These are phyloP conservation scores for Cercospora sojina DNA, from an alignment of 2,329 filamentous ascomycete species.

Conservation along the genomic window DNA sequence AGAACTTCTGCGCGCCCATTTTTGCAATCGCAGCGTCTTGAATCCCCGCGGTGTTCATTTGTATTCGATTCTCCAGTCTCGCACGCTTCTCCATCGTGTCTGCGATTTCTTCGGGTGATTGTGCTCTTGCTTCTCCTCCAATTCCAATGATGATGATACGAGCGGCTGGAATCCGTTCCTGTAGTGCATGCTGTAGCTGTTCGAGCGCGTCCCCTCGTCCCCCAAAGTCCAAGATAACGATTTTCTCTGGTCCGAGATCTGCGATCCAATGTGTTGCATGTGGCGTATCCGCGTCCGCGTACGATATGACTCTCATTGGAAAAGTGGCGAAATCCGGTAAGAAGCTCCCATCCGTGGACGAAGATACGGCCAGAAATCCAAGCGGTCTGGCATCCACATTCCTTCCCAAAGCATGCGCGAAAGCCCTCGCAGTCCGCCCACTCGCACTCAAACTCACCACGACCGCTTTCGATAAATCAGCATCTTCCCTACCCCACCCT, in stretches of 20 bases:
- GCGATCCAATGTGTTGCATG: conserved; percentile 5
- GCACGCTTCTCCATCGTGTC: not conserved
- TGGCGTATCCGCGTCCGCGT: not conserved
- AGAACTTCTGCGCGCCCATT: conserved; percentile 18
- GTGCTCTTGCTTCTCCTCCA: conserved; percentile 14
- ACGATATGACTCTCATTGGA: conserved; percentile 11
- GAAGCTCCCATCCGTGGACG: not conserved
- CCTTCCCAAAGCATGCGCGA: conserved; percentile 20
- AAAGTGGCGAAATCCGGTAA: not conserved
- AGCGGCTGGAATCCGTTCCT: not conserved
- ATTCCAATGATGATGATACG: conserved; percentile 17
- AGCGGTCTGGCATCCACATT: too few species aligned
- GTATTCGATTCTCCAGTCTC: conserved; percentile 13
- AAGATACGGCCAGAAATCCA: conserved; percentile 24
- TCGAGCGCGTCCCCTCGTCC: conserved; percentile 14
- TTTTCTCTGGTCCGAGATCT: not conserved
- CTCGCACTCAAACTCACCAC: conserved; percentile 22
- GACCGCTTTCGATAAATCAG: conserved; percentile 15
- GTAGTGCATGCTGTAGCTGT: conserved; percentile 5
- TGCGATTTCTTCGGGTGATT: conserved; percentile 4
- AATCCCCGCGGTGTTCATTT: conserved; percentile 26
- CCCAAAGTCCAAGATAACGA: conserved; percentile 26
- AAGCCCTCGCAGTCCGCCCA: conserved; percentile 24
- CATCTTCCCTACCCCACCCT: conserved; percentile 12
- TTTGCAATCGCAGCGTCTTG: conserved; percentile 13